Percentiles rank a stretch among this genome's conserved stretches.
phyloP scores from a whole-genome alignment of 1,284 basidiomycete species.

The Grifola frondosa region DNA sequence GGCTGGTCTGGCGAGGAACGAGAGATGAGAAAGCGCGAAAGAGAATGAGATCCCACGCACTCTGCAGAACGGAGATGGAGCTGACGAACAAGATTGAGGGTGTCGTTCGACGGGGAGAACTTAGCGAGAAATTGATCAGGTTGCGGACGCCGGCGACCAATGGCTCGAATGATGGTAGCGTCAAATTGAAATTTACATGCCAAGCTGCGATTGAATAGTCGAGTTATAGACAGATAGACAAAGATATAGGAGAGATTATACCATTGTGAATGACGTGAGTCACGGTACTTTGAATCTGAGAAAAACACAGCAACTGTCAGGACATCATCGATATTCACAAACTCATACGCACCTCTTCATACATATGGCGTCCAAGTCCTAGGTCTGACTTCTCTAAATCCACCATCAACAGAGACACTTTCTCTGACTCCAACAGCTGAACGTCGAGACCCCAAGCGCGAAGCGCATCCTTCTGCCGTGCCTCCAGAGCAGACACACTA shows the following conservation, averaged over 20 bases:
- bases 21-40: neutral
- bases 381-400: conserved; percentile 22
- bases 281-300: conserved; percentile 17
- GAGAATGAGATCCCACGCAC: conserved; percentile 22
- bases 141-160: conserved; percentile 36
- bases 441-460: conserved; percentile 17
- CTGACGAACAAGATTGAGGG: conserved; percentile 11
- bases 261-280: conserved; percentile 37
- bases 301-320: neutral
- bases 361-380: conserved; percentile 23
- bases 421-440: conserved; percentile 7
- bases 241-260: conserved; percentile 6
- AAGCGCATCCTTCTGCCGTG: conserved; percentile 17
- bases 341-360: conserved; percentile 13
- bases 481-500: conserved; percentile 14
- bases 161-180: conserved; percentile 31
- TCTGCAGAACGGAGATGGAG: conserved; percentile 22
- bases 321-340: neutral
- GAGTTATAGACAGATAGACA: neutral
- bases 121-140: conserved; percentile 39
- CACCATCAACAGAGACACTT: conserved; percentile 27
- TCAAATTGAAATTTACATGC: conserved; percentile 40
- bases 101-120: conserved; percentile 16
- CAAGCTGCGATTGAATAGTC: conserved; percentile 29
- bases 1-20: conserved; percentile 1